Evolutionary conservation across 352 stramenopile genomes (phyloP).

Genomic region (Phytophthora citricola): DNA sequence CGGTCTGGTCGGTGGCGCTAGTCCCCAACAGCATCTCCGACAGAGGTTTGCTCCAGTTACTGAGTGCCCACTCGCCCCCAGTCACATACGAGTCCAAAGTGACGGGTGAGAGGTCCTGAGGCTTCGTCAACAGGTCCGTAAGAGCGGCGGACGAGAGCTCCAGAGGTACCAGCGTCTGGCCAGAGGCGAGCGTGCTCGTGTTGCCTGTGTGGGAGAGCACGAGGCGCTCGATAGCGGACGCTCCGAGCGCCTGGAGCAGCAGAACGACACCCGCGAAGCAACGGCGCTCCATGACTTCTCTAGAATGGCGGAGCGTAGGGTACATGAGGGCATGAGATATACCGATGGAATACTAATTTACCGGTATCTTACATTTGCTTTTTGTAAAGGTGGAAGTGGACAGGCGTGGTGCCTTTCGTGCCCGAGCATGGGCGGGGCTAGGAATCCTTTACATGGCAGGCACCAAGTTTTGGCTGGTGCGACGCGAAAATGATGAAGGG

Average conservation of each 20-base stretch:
- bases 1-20: constrained; percentile 8
- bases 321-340: constrained; percentile 11
- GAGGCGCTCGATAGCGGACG: constrained; percentile 24
- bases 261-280: constrained; percentile 1
- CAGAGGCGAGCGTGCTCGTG: constrained; percentile 7
- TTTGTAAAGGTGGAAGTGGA: constrained; percentile 25
- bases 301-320: constrained; percentile 8
- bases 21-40: constrained; percentile 18
- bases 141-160: constrained; percentile 28
- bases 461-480: constrained; percentile 19
- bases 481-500: constrained; percentile 29
- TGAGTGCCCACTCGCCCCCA: constrained; percentile 37
- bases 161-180: constrained; percentile 24
- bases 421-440: neutral
- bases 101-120: constrained; percentile 17
- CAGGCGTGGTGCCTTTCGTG: constrained; percentile 14
- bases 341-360: neutral
- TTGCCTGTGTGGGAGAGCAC: constrained; percentile 37
- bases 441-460: constrained; percentile 29
- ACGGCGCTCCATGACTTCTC: constrained; percentile 18
- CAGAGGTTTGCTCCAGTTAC: constrained; percentile 36
- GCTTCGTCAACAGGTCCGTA: constrained; percentile 17
- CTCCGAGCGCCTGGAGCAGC: constrained; percentile 12
- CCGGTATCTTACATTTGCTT: constrained; percentile 12
- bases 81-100: constrained; percentile 31